Base-by-base conservation (phyloP, 2,329 filamentous ascomycete species). In the Colletotrichum graminicola region DNA sequence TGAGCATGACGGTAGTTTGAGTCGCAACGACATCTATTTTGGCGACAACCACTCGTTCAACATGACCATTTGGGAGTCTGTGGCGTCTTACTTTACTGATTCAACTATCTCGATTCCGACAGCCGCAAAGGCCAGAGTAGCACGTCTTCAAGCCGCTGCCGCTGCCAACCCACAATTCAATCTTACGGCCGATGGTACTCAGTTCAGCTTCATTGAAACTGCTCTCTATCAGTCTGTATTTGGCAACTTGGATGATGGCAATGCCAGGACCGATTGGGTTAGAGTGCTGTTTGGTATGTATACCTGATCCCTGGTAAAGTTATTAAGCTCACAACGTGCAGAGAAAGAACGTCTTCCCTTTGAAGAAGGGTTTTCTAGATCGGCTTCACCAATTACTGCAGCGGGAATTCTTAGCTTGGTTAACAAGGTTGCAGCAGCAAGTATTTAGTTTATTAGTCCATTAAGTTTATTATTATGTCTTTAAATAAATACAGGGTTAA, bases 1-100 rank as follows among this genome's bases (percentile, higher is more conserved):
- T 64, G 79, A 81, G 61, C 78, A 80, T 67, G 79, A 81, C 64
- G 78, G 78, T 49, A 78, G 76, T 45, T 72, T 81, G 1, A 77
- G 74, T 70, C 75, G 79, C 49, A 75, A 75, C 56, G 79, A 81
- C 65, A 34, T 75, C 47, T 72, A 73, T 65, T 76, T 76, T 26
- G 79, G 78, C 41, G 75, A 80, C 66, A 79, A 79, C 72, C 74
- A 77, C 62, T 75, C 75, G 41, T 81, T 80, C 66, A 66, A 77
- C 55, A 54, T 72, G 6, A 73, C 74, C 12, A 76, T 78, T 29
- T 81, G 75, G 75, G 74, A 65, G 16, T 73, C 75, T 0, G 74
- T 77, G 6, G 67, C 73, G 0, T 66, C 72, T 32, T 68, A 75
- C 23, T 76, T 78, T 43, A 73, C 68, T 10, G 59, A 73, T 12